Evolutionary conservation across 164 flowering plant species (phyloP).

Genomic region (Chloranthus sessilifolius): DNA sequence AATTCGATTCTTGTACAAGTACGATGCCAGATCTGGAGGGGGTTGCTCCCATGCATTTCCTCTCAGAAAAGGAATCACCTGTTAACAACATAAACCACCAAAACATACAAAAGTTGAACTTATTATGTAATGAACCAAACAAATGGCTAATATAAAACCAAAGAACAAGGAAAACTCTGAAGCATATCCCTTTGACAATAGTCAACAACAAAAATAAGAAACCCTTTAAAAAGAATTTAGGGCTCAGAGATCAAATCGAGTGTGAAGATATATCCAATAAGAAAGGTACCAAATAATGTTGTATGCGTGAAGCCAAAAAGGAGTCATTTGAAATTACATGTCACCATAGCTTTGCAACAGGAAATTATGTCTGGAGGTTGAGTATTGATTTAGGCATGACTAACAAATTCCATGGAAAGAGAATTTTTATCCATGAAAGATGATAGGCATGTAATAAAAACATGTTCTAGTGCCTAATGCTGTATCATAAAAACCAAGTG

Average conservation of each 20-base stretch:
- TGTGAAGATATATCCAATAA: not conserved
- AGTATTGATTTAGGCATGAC: no score
- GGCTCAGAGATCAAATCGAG: not conserved
- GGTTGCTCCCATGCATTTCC: conserved; percentile 90
- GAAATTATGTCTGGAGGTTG: no score
- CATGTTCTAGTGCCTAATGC: no score
- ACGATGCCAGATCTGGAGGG: conserved; percentile 95
- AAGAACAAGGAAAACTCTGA: not conserved
- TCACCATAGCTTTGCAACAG: no score
- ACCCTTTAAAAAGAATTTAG: not conserved
- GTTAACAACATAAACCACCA: no score
- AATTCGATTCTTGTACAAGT: conserved; percentile 76
- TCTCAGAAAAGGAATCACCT: conserved; percentile 84
- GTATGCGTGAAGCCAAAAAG: no score
- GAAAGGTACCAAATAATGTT: not conserved
- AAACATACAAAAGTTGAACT: not conserved
- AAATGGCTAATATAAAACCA: not conserved
- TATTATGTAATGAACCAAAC: not conserved
- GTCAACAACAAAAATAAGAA: not conserved
- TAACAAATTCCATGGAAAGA: no score
- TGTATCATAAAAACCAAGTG: no score
- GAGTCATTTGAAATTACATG: no score
- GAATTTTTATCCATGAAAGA: no score
- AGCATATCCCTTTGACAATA: not conserved
- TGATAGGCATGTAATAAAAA: no score